Base-by-base conservation (phyloP, 768 basidiomycete species). In the Hydnomerulius pinastri region DNA sequence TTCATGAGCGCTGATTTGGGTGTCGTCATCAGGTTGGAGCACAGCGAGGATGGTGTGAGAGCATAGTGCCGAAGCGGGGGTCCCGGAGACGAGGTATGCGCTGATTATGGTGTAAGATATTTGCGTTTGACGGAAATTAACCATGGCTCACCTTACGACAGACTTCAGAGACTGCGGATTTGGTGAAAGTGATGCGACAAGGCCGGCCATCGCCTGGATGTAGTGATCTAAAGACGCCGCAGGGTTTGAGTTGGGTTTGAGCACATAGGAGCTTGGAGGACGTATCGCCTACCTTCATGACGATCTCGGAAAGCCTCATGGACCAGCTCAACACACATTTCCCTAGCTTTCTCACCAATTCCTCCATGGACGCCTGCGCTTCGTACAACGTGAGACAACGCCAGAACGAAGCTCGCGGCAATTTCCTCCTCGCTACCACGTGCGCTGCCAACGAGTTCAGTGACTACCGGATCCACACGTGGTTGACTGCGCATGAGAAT, bases 391-490 rank as follows among this genome's bases (percentile, higher is more conserved):
- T 82, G 76, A 0, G 91, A 85, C 36, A 98, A 73, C 2, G 92
- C 90, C 37, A 82, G 69, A 9, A 90, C 76, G 55, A 93, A 78
- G 54, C 90, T 92, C 9, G 82, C 81, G 0, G 87, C 82, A 42
- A 96, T 82, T 27, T 77, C 77, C 4, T 80, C 78, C 38, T 88
- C 87, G 45, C 87, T 87, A 27, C 72, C 78, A 56, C 75, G 75
- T 13, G 80, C 79, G 41, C 82, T 80, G 4, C 78, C 70, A 15
- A 91, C 70, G 43, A 99, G 75, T 66, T 98, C 96, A 3, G 90
- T 92, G 43, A 98, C 78, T n/a, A 98, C 86, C 1, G 94, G 94
- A 64, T 98, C 96, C 27, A 92, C 91, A 45, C 93, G 78, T 5
- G 92, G 86, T 66, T 94, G 91, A 62, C 86, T 87, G 60, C 81